phyloP scores from a whole-genome alignment of 129 eudicot genomes.

The Flaveria brownii region DNA sequence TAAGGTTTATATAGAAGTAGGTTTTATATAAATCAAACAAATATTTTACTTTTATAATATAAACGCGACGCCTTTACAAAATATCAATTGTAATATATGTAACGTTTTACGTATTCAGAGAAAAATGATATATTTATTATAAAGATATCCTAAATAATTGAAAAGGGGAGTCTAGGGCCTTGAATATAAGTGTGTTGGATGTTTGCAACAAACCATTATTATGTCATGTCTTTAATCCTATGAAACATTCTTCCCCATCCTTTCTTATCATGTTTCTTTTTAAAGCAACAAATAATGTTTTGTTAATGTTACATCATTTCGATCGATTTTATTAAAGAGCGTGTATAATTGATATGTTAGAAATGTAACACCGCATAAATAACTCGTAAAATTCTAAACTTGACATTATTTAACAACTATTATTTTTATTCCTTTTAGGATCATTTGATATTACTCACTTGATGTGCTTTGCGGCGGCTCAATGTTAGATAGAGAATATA shows the following conservation, averaged over 20 bases:
- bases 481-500: too few species aligned
- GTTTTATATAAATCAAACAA: background rate
- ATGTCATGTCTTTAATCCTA: constrained; percentile 6
- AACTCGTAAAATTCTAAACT: background rate
- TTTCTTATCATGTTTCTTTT: constrained; percentile 7
- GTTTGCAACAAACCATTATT: constrained; percentile 14
- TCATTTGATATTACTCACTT: background rate
- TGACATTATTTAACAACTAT: background rate
- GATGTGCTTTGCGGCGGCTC: too few species aligned
- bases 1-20: too few species aligned
- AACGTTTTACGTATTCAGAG: background rate
- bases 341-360: background rate
- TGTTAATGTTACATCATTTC: constrained; percentile 17
- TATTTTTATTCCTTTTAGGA: background rate
- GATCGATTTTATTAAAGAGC: constrained; percentile 1
- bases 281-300: constrained; percentile 3
- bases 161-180: constrained; percentile 5
- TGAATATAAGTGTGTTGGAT: constrained; percentile 16
- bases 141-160: constrained; percentile 4
- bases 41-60: background rate
- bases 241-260: constrained; percentile 3
- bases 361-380: background rate
- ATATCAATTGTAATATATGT: background rate
- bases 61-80: background rate
- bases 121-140: background rate